A percentile compares a stretch with the other conserved stretches of the same genome.
Evolutionary conservation across 31 red algal species (phyloP).

Genomic region (Endocladia muricata): DNA sequence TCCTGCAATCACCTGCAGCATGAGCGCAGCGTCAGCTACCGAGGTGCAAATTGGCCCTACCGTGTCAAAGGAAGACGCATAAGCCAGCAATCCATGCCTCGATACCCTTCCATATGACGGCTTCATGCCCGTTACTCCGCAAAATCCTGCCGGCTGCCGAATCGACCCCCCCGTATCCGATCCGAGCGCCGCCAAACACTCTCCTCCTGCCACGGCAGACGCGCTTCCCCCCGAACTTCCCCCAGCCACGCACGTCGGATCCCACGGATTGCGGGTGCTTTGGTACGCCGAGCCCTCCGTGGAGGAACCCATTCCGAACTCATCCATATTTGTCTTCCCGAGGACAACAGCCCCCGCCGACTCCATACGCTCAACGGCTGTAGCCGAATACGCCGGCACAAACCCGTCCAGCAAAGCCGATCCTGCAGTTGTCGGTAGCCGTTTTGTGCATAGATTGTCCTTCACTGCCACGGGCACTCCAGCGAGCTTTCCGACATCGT

Average conservation of each 20-base stretch:
- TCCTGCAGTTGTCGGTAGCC: conserved; percentile 69
- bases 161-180: conserved; percentile 92
- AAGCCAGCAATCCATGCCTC: conserved; percentile 92
- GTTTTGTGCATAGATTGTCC: conserved; percentile 80
- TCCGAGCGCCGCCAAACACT: conserved; percentile 64
- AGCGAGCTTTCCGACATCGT: conserved; percentile 44
- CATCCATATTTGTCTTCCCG: conserved; percentile 93
- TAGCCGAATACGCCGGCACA: conserved; percentile 72
- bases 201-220: conserved; percentile 82
- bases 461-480: conserved; percentile 96
- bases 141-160: conserved; percentile 87
- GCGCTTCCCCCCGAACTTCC: conserved; percentile 92
- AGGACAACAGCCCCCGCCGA: conserved; percentile 79
- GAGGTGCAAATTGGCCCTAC: conserved; percentile 71
- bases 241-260: conserved; percentile 75
- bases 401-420: conserved; percentile 72
- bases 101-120: conserved; percentile 93
- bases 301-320: conserved; percentile 86
- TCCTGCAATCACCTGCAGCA: conserved; percentile 78
- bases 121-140: conserved; percentile 88
- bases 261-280: conserved; percentile 69
- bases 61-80: conserved; percentile 88
- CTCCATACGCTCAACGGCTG: conserved; percentile 40
- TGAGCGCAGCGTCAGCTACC: conserved; percentile 66
- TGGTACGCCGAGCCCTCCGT: conserved; percentile 63